phyloP scores from a whole-genome alignment of 2,329 filamentous ascomycete species.

The Elsinoe ampelina region DNA sequence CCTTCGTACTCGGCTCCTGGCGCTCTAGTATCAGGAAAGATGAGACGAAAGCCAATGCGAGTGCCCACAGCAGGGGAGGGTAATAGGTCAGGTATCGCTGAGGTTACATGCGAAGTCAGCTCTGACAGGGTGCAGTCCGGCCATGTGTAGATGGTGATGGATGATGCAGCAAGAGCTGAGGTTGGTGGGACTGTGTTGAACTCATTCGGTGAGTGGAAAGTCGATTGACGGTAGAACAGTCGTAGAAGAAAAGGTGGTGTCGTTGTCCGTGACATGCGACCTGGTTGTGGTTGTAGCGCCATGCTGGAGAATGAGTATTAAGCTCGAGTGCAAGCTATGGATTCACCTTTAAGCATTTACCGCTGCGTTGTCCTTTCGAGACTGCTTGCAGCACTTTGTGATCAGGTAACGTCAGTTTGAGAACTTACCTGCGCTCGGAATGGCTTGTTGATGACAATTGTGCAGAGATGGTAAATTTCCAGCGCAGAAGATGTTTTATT shows the following conservation, averaged over 20 bases:
- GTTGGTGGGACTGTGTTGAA: slow-evolving; percentile 46
- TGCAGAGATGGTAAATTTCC: background rate
- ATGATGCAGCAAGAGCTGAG: slow-evolving; percentile 41
- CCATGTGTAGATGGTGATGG: slow-evolving; percentile 77
- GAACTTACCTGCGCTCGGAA: no score
- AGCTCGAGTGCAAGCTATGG: background rate
- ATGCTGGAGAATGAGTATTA: slow-evolving; percentile 16
- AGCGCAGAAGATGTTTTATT: background rate
- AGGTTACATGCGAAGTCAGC: slow-evolving; percentile 66
- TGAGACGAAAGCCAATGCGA: slow-evolving; percentile 74
- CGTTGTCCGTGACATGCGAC: slow-evolving; percentile 55
- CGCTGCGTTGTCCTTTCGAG: no score
- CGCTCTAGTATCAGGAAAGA: slow-evolving; percentile 64
- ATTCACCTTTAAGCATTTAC: background rate
- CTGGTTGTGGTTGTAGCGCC: slow-evolving; percentile 28
- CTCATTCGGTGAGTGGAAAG: slow-evolving; percentile 67
- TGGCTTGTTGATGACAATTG: background rate
- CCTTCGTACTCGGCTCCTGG: slow-evolving; percentile 26
- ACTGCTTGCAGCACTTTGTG: no score
- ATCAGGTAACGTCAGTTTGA: no score
- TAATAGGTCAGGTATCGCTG: slow-evolving; percentile 58
- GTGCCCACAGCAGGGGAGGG: slow-evolving; percentile 70
- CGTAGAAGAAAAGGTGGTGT: slow-evolving; percentile 77
- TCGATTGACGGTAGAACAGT: slow-evolving; percentile 68
- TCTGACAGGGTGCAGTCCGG: slow-evolving; percentile 70